Conservation (phyloP, 345 rosid genomes). For the Eucalyptus curtisii region DNA sequence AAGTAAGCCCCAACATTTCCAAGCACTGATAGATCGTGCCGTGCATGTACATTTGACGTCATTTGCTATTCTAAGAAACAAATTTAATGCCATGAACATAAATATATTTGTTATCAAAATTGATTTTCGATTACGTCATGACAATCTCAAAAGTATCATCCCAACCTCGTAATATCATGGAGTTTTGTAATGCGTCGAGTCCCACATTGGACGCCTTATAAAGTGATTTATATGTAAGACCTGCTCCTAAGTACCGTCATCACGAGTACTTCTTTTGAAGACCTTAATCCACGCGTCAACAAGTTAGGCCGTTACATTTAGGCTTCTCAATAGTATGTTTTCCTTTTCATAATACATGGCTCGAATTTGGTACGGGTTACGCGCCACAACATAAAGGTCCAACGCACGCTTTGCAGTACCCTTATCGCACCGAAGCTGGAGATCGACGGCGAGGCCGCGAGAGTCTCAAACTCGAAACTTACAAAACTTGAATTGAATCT, state of each 20-base stretch:
- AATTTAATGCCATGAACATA: not conserved
- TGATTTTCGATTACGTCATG: not conserved
- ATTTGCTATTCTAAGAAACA: not conserved
- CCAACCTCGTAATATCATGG: not conserved
- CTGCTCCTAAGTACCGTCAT: not conserved
- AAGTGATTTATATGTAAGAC: not conserved
- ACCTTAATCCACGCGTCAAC: not conserved
- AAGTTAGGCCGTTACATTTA: not conserved
- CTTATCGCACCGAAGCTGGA: not conserved
- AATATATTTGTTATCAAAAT: not conserved
- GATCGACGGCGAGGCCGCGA: not conserved
- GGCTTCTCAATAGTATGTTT: not conserved
- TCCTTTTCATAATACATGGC: not conserved
- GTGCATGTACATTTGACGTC: not conserved
- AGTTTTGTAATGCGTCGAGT: not conserved
- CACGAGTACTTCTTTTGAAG: not conserved
- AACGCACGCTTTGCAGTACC: not conserved
- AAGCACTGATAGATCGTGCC: not conserved
- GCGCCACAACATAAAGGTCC: not conserved
- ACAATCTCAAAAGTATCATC: not conserved
- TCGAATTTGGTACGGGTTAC: not conserved
- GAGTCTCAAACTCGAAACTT: not conserved
- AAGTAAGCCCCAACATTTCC: not conserved
- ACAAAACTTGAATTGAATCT: not conserved
- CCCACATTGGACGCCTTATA: not conserved